Evolutionary conservation across 2,329 filamentous ascomycete species (phyloP).

Genomic region (Ceratocystis smalleyi): DNA sequence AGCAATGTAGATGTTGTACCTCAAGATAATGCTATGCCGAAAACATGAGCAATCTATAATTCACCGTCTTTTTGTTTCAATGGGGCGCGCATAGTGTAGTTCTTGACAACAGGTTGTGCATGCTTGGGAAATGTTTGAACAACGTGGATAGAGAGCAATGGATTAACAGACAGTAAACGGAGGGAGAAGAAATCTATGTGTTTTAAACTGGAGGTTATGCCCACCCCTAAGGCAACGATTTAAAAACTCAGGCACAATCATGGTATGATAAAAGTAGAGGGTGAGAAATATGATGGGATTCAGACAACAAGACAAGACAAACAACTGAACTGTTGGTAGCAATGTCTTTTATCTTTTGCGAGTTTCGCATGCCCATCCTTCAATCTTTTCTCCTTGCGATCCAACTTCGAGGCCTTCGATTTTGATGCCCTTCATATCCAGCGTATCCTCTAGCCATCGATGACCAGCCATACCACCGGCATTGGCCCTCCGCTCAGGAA

Average conservation of each 20-base stretch:
- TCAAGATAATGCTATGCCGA: too few relatives aligned
- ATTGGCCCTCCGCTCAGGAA: constrained; percentile 80
- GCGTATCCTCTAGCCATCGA: constrained; percentile 65
- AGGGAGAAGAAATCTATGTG: background rate
- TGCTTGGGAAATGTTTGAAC: too few relatives aligned
- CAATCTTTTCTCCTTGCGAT: constrained; percentile 77
- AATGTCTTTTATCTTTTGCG: constrained; percentile 49
- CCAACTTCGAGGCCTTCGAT: constrained; percentile 62
- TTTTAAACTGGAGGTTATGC: background rate
- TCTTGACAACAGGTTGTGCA: too few relatives aligned
- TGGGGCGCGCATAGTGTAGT: too few relatives aligned
- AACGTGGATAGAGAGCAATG: background rate
- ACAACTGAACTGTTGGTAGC: too few relatives aligned
- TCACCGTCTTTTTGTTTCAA: too few relatives aligned
- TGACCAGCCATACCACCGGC: constrained; percentile 90
- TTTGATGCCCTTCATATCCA: constrained; percentile 70
- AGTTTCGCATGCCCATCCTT: constrained; percentile 81
- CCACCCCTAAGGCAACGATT: background rate
- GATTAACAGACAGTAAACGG: background rate
- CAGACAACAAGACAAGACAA: background rate
- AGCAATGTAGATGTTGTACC: background rate
- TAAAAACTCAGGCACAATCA: background rate
- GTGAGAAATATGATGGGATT: background rate
- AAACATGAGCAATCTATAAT: too few relatives aligned
- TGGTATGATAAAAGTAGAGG: background rate